Base-by-base conservation (phyloP, 805 yeast genomes). In the Starmerella stigmatis region DNA sequence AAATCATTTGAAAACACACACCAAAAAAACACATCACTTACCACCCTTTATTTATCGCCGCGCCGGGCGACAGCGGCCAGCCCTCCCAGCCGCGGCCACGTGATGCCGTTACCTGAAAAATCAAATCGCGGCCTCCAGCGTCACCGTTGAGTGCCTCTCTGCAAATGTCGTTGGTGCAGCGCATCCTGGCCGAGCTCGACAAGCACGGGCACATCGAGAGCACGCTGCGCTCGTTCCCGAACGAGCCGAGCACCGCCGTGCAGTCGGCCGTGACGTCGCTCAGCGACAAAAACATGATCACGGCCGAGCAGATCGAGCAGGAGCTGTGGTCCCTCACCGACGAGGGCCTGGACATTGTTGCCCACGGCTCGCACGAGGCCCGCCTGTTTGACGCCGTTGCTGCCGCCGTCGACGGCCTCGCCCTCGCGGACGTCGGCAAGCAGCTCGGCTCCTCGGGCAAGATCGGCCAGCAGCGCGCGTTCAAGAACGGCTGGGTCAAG, bases 391-490 rank as follows among this genome's bases (percentile, higher is more conserved):
- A 75, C 44, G 84, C 79, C 61, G 86, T 92, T 36, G 70, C 82
- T 45, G 73, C 77, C 56, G 70, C 80, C 38, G 65, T 88, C 41
- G 94, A 82, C 46, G 86, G 89, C 29, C 72, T 92, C 57, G 84
- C 82, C 60, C 79, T 92, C 56, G 63, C 81, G 20, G 96, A 89
- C 16, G 65, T 67, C 28, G 58, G 57, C 41, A 62, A 78, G 45
- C 74, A 80, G 53, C 70, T 89, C 66, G 96, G 96, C 46, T 69
- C 77, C 43, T 77, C 77, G 48, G 97, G 96, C 51, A 79, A 80
- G 57, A 73, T 89, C 53, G 99, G 98, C 52, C 98, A 92, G 69
- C 94, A 94, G 56, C 79, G 88, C 59, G 99, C 97, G 15, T 94
- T 92, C 75, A 89, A 86, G 66, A 88, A 88, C 64, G 94, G 94